Conservation (phyloP, 306 rosid species). For the Vigna unguiculata region DNA sequence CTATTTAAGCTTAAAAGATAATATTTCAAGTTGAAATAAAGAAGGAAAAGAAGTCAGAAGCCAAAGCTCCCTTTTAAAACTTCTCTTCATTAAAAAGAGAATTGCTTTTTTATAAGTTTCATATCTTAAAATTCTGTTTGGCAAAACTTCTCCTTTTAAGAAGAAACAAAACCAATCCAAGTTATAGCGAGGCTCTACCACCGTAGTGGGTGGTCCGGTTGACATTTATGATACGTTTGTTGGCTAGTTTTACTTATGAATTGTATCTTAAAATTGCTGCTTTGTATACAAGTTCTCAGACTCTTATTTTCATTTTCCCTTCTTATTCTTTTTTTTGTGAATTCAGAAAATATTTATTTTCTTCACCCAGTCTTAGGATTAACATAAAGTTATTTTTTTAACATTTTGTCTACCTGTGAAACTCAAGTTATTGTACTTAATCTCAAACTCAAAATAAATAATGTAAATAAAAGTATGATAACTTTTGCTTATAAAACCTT, state of each 20-base stretch:
- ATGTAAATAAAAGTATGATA: slow-evolving; percentile 6
- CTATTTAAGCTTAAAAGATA: not conserved
- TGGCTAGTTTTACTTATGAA: not conserved
- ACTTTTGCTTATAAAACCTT: not conserved
- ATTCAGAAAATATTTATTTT: not conserved
- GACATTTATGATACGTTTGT: not conserved
- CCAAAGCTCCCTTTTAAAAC: not conserved
- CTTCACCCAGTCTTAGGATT: not conserved
- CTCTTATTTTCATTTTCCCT: not conserved
- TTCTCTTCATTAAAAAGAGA: not conserved
- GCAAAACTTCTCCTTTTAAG: not conserved
- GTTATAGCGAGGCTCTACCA: not conserved
- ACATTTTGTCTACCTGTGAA: not conserved
- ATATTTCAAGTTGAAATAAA: not conserved
- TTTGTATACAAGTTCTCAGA: not conserved
- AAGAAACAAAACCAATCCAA: not conserved
- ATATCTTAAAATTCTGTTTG: not conserved
- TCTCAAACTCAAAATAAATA: slow-evolving; percentile 17
- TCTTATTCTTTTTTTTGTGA: not conserved
- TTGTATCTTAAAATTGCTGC: slow-evolving; percentile 15
- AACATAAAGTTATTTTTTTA: slow-evolving; percentile 13
- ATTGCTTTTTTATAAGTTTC: not conserved
- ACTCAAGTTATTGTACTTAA: slow-evolving; percentile 8
- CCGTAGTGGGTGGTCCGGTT: not conserved
- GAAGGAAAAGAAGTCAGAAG: not conserved